These are phyloP conservation scores for Liquidambar formosana DNA, from an alignment of 164 flowering plant species.

Conservation along the genomic window DNA sequence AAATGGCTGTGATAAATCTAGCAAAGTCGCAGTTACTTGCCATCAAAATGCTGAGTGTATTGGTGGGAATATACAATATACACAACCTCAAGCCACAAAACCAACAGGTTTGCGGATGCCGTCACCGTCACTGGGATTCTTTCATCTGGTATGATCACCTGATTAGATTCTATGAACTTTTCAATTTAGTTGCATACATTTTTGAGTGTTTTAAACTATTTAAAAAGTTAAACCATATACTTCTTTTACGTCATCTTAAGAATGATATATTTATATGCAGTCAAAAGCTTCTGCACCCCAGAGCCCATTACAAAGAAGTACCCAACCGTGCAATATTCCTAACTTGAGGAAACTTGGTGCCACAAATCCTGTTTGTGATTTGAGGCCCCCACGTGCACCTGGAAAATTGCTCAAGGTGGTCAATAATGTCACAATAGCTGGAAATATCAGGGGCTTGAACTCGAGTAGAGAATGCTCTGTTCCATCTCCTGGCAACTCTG, in stretches of 20 bases:
- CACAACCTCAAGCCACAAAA: conserved; percentile 36
- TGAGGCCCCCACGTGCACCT: conserved; percentile 19
- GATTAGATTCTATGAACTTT: background rate
- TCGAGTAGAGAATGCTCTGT: conserved; percentile 6
- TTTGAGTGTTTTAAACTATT: background rate
- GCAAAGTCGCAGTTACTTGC: conserved; percentile 18
- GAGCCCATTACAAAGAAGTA: conserved; percentile 11
- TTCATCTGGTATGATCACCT: conserved; percentile 55
- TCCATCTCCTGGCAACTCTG: conserved; percentile 18
- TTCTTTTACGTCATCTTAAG: background rate
- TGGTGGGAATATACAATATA: conserved; percentile 26
- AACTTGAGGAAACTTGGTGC: conserved; percentile 6
- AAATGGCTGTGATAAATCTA: conserved; percentile 15
- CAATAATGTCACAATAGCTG: conserved; percentile 6
- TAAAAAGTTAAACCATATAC: background rate
- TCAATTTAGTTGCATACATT: background rate
- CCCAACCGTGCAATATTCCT: conserved; percentile 25
- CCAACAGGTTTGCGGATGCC: conserved; percentile 93
- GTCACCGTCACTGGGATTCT: conserved; percentile 80
- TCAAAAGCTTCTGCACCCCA: conserved; percentile 41
- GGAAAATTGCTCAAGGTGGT: background rate
- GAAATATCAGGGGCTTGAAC: background rate
- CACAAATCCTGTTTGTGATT: background rate
- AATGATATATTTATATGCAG: conserved; percentile 32
- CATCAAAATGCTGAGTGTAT: conserved; percentile 19